A percentile compares a stretch with the other conserved stretches of the same genome.
phyloP scores from a whole-genome alignment of 352 stramenopile genomes.

The Phytophthora sansomeana region DNA sequence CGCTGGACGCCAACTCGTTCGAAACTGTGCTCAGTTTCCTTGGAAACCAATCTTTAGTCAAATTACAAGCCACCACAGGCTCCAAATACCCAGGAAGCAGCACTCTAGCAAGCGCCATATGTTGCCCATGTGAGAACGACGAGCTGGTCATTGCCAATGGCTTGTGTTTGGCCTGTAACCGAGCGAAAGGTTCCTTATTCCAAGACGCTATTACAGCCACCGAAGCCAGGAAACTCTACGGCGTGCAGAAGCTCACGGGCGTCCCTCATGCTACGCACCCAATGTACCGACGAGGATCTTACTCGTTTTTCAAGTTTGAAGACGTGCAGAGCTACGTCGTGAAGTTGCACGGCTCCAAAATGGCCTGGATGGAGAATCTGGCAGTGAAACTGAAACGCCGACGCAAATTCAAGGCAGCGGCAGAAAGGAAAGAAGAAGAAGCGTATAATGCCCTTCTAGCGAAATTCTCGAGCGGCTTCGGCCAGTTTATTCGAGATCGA shows the following conservation, averaged over 20 bases:
- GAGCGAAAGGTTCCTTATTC: not conserved
- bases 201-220: not conserved
- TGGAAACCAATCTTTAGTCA: conserved; percentile 4
- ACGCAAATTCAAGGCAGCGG: not conserved
- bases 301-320: not conserved
- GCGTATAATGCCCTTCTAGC: not conserved
- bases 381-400: not conserved
- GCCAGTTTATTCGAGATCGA: too few relatives aligned
- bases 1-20: not conserved
- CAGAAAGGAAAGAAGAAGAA: not conserved
- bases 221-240: not conserved
- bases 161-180: conserved; percentile 7
- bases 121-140: conserved; percentile 6
- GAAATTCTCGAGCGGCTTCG: not conserved
- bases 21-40: conserved; percentile 7
- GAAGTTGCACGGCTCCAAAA: not conserved
- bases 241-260: not conserved
- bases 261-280: not conserved
- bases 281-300: not conserved
- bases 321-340: not conserved
- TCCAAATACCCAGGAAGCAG: not conserved
- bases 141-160: conserved; percentile 8
- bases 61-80: conserved; percentile 2
- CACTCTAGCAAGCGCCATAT: conserved; percentile 2
- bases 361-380: not conserved